phyloP scores from a whole-genome alignment of 306 rosid species.

The Acacia melanoxylon region DNA sequence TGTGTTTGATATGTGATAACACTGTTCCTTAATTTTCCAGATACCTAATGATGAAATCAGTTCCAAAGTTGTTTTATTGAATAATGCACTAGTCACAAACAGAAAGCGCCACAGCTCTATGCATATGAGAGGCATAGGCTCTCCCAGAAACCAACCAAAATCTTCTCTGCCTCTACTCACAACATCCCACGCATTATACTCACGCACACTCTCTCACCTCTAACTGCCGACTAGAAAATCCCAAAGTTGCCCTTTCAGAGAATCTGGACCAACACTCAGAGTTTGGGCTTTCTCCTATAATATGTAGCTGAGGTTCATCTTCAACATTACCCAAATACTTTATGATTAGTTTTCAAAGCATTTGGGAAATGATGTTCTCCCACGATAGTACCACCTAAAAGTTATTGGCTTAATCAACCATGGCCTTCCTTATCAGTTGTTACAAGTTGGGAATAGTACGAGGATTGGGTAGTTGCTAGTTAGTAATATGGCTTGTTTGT shows the following conservation, averaged over 20 bases:
- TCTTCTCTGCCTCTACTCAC: background rate
- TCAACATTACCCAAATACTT: background rate
- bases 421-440: slow-evolving; percentile 9
- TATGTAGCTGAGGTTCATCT: background rate
- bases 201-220: background rate
- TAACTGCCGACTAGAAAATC: background rate
- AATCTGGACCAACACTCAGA: background rate
- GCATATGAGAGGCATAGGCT: background rate
- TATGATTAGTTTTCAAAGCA: background rate
- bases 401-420: slow-evolving; percentile 17
- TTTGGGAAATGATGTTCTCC: background rate
- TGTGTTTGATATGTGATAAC: background rate
- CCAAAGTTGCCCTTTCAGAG: background rate
- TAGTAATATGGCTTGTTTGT: background rate
- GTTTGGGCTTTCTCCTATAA: background rate
- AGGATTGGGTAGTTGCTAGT: background rate
- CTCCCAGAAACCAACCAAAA: background rate
- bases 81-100: background rate
- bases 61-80: background rate
- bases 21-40: background rate
- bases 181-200: no score
- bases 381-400: background rate
- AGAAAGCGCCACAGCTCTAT: background rate
- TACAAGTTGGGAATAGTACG: background rate
- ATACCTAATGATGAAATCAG: background rate